Evolutionary conservation across 106 monocot genomes (phyloP), one percentile per base, ranked within the genome.

Genomic region (Iris macrosiphon): DNA sequence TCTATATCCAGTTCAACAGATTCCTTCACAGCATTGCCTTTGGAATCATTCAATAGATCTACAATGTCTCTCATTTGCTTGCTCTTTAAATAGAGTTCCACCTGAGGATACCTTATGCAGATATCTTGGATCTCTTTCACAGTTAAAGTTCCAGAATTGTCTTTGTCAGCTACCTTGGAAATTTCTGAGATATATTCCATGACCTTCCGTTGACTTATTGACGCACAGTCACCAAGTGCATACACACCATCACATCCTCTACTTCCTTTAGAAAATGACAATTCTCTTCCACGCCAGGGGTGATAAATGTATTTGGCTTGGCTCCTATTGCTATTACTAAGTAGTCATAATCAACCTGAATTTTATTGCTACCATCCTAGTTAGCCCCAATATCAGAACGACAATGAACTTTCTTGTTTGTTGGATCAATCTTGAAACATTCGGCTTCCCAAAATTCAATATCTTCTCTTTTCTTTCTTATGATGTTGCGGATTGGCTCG

Each of bases 181-280:
- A 80, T 80, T 50, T 43, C 65, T 18, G 59, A 21, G 15, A 80
- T 66, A 52, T 80, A 73, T 47, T 80, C 79, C 80, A 81, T 75
- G 45, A 81, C 67, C 71, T 63, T 81, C 15, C 80, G 16, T 67
- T 81, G 80, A 33, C 17, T 59, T 50, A 81, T 75, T 24, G 75
- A 66, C 26, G 80, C 80, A 67, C 75, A 75, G 46, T 81, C 80
- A 21, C 80, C 80, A 24, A 81, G 35, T 25, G 80, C 80, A 71
- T 75, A 81, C 11, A 81, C 62, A 57, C 59, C 67, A 63, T 75
- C 71, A 57, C 70, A 81, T 66, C 57, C 75, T n/a, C n/a, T n/a
- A n/a, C n/a, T n/a, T n/a, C 81, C 81, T 81, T 81, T 4, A 81
- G 49, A 51, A 81, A 81, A 72, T 75, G 75, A 25, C 75, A 81